Evolutionary conservation across 257 asterid species (phyloP).

Genomic region (Gardenia jasminoides): DNA sequence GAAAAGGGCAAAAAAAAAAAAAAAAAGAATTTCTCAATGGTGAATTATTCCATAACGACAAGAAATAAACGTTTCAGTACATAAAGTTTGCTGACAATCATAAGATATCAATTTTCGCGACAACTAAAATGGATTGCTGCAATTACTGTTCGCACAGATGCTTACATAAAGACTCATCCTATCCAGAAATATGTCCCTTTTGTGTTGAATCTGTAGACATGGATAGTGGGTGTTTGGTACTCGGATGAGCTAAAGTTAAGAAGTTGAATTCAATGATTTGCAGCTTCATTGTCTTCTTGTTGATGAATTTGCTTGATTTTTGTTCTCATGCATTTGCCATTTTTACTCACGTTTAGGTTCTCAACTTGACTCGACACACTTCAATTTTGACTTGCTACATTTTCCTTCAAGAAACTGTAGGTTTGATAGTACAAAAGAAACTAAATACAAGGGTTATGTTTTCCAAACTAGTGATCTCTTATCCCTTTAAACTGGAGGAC

Average conservation of each 20-base stretch:
- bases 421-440: neutral
- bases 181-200: constrained; percentile 27
- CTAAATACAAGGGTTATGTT: no score
- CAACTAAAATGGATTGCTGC: constrained; percentile 7
- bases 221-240: constrained; percentile 65
- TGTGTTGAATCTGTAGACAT: constrained; percentile 48
- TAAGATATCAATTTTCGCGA: neutral
- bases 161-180: constrained; percentile 18
- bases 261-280: constrained; percentile 29
- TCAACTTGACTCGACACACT: neutral
- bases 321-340: constrained; percentile 71
- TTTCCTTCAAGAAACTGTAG: neutral
- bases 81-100: neutral
- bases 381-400: neutral
- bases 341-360: constrained; percentile 34
- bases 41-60: neutral
- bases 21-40: neutral
- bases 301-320: constrained; percentile 42
- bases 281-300: constrained; percentile 46
- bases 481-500: no score
- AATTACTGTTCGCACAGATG: neutral
- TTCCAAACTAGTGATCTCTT: no score
- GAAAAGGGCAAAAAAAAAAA: neutral
- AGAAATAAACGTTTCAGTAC: neutral
- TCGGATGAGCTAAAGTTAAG: constrained; percentile 47